These are phyloP conservation scores for Arthrobotrys iridis DNA, from an alignment of 2,329 filamentous ascomycete species.

Conservation along the genomic window DNA sequence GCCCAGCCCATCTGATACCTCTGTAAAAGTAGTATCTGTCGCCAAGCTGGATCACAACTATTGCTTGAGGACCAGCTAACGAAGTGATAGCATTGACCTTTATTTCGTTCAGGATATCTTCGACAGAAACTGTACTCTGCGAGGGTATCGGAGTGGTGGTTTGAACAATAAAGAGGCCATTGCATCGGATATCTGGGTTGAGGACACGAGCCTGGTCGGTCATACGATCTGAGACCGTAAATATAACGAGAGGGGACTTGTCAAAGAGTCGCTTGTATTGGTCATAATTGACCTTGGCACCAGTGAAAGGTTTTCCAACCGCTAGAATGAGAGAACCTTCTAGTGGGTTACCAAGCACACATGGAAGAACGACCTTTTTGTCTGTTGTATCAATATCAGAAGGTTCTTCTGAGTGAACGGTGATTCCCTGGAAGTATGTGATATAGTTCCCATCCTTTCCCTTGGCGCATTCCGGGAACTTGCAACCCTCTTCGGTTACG, in stretches of 20 bases:
- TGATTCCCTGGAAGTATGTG: slow-evolving; percentile 49
- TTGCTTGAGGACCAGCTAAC: slow-evolving; percentile 57
- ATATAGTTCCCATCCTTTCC: slow-evolving; percentile 42
- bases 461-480: slow-evolving; percentile 38
- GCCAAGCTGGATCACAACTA: slow-evolving; percentile 57
- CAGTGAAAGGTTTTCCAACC: slow-evolving; percentile 51
- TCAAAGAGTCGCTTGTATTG: slow-evolving; percentile 53
- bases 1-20: slow-evolving; percentile 54
- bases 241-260: slow-evolving; percentile 51
- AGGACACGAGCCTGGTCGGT: slow-evolving; percentile 60
- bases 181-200: slow-evolving; percentile 57
- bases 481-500: slow-evolving; percentile 49
- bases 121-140: slow-evolving; percentile 47
- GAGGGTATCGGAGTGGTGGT: slow-evolving; percentile 31
- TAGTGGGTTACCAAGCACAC: slow-evolving; percentile 56
- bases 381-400: slow-evolving; percentile 44
- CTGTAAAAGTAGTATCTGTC: slow-evolving; percentile 58
- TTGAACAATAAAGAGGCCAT: slow-evolving; percentile 59
- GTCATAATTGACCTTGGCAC: slow-evolving; percentile 51
- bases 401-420: slow-evolving; percentile 42
- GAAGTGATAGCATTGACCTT: slow-evolving; percentile 59
- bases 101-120: slow-evolving; percentile 54
- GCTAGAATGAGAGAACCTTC: slow-evolving; percentile 57
- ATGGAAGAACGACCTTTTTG: slow-evolving; percentile 57
- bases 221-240: slow-evolving; percentile 60